Evolutionary conservation across 1,284 basidiomycete species (phyloP).

Genomic region (Erythrobasidium hasegawianum): DNA sequence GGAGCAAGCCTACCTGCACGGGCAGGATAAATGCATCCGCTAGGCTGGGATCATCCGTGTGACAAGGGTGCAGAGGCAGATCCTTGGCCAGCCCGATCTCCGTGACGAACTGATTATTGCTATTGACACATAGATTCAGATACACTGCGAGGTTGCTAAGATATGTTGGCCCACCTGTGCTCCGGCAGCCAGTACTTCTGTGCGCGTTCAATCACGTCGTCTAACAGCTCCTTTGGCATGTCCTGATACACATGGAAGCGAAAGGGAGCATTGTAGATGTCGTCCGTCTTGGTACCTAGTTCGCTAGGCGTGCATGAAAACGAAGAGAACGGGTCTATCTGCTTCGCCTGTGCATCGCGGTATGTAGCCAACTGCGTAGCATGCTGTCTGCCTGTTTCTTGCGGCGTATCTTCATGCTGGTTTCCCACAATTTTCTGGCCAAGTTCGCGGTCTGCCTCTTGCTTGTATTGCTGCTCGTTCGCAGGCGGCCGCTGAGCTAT

Average conservation of each 20-base stretch:
- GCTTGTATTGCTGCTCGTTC: too few relatives aligned
- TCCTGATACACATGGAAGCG: slow-evolving; percentile 30
- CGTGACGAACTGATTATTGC: slow-evolving; percentile 29
- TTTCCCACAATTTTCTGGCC: background rate
- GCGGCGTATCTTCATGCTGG: background rate
- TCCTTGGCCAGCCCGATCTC: slow-evolving; percentile 26
- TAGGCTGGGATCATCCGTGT: slow-evolving; percentile 19
- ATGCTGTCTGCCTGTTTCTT: background rate
- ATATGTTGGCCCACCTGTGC: slow-evolving; percentile 9
- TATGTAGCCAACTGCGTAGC: background rate
- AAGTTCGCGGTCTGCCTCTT: background rate
- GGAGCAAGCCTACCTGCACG: slow-evolving; percentile 3
- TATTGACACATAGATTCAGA: background rate
- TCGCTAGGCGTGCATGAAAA: slow-evolving; percentile 21
- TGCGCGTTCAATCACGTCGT: slow-evolving; percentile 22
- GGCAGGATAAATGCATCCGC: slow-evolving; percentile 31
- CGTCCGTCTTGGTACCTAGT: slow-evolving; percentile 9
- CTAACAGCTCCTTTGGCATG: slow-evolving; percentile 30
- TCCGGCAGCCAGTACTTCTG: slow-evolving; percentile 29
- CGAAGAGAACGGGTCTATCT: slow-evolving; percentile 15
- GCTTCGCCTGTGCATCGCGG: background rate
- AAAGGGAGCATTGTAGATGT: slow-evolving; percentile 25
- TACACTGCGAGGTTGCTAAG: background rate
- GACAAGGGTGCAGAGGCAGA: slow-evolving; percentile 25
- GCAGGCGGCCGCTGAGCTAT: background rate